A percentile compares a stretch with the other conserved stretches of the same genome.
Conservation (phyloP, 2,329 filamentous ascomycete genomes). For the Onygenales sp. region DNA sequence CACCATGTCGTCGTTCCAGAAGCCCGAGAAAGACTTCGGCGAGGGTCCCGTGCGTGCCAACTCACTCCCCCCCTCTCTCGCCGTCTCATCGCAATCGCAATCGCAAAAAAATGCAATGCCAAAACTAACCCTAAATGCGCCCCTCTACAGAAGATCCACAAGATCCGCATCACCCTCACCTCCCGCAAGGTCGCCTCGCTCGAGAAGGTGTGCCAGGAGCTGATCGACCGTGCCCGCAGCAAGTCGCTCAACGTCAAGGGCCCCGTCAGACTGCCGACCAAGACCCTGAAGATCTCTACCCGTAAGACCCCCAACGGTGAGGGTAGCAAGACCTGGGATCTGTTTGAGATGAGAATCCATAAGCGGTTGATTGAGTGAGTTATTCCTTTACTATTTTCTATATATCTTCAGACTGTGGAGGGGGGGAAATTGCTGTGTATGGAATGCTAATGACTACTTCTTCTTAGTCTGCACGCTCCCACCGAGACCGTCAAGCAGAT, state of each 20-base stretch:
- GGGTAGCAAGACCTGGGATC: slow-evolving; percentile 99
- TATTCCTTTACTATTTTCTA: neutral
- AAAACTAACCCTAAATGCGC: neutral
- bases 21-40: slow-evolving; percentile 87
- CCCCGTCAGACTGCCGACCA: slow-evolving; percentile 93
- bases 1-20: slow-evolving; percentile 82
- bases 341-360: slow-evolving; percentile 98
- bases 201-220: slow-evolving; percentile 96
- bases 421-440: neutral
- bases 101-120: neutral
- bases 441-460: slow-evolving; percentile 9
- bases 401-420: neutral
- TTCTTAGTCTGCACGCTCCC: slow-evolving; percentile 71
- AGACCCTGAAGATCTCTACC: slow-evolving; percentile 93
- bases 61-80: neutral
- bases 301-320: slow-evolving; percentile 99
- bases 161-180: slow-evolving; percentile 96
- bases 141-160: slow-evolving; percentile 68
- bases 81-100: neutral
- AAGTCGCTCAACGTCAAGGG: slow-evolving; percentile 99
- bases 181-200: slow-evolving; percentile 89
- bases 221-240: slow-evolving; percentile 95
- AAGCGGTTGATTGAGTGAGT: slow-evolving; percentile 91
- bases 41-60: slow-evolving; percentile 63
- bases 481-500: slow-evolving; percentile 63